phyloP scores from a whole-genome alignment of 2,329 filamentous ascomycete species.

The Magnaporthiopsis rhizophila region DNA sequence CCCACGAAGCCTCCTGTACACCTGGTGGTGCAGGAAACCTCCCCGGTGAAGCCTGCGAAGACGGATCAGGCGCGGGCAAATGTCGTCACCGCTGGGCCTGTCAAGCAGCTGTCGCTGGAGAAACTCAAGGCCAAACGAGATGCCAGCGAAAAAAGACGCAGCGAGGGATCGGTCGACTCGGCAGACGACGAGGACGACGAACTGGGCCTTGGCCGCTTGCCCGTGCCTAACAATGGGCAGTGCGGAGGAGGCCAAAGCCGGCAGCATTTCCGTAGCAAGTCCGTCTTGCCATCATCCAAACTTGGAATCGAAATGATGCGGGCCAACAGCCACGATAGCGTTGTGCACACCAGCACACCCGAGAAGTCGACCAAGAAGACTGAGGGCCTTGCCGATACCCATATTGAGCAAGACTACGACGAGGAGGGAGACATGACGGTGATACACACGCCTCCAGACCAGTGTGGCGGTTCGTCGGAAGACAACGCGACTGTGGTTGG shows the following conservation, averaged over 20 bases:
- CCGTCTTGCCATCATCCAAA: slow-evolving; percentile 68
- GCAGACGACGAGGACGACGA: slow-evolving; percentile 96
- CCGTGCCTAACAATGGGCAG: slow-evolving; percentile 11
- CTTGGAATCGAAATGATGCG: slow-evolving; percentile 97
- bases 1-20: slow-evolving; percentile 38
- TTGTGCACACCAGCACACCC: slow-evolving; percentile 36
- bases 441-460: slow-evolving; percentile 19
- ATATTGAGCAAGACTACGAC: slow-evolving; percentile 11
- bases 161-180: slow-evolving; percentile 71
- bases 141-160: slow-evolving; percentile 61
- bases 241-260: slow-evolving; percentile 19
- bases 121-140: slow-evolving; percentile 68
- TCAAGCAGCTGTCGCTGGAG: slow-evolving; percentile 57
- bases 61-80: neutral
- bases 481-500: slow-evolving; percentile 10
- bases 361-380: slow-evolving; percentile 47
- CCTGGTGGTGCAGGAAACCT: slow-evolving; percentile 54
- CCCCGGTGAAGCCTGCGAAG: slow-evolving; percentile 51
- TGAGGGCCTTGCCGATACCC: slow-evolving; percentile 39
- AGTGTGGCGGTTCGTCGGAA: slow-evolving; percentile 6
- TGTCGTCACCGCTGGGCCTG: slow-evolving; percentile 24
- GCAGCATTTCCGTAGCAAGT: slow-evolving; percentile 45
- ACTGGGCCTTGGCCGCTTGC: slow-evolving; percentile 47
- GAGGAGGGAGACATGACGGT: slow-evolving; percentile 17
- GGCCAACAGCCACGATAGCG: slow-evolving; percentile 86